Evolutionary conservation across 148 eudicot genomes (phyloP).

Genomic region (Tetragonia tetragonoides): DNA sequence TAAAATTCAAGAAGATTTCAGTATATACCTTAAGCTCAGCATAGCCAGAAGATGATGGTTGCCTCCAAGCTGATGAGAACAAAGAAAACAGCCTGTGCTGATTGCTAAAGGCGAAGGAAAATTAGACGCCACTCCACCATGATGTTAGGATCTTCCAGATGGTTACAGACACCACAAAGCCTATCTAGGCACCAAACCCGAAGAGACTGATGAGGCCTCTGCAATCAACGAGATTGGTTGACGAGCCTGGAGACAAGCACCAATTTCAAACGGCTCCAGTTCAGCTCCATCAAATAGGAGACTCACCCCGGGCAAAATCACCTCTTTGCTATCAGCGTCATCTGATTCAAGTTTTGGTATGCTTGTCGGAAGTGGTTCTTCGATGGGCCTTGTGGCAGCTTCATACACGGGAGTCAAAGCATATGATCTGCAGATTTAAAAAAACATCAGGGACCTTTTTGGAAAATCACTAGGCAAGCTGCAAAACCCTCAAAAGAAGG

Average conservation of each 20-base stretch:
- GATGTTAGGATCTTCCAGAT: constrained; percentile 2
- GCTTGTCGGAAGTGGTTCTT: constrained; percentile 43
- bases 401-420: constrained; percentile 71
- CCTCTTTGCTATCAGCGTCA: constrained; percentile 76
- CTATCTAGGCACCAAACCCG: constrained; percentile 52
- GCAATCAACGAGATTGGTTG: constrained; percentile 81
- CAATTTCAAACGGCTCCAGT: constrained; percentile 81
- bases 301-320: constrained; percentile 83
- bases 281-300: constrained; percentile 89
- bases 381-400: constrained; percentile 59
- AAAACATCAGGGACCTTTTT: neutral
- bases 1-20: neutral
- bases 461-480: neutral
- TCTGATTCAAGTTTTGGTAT: constrained; percentile 62
- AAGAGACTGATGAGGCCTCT: constrained; percentile 79
- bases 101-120: constrained; percentile 5
- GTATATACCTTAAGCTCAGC: constrained; percentile 20
- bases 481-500: neutral
- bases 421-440: constrained; percentile 64
- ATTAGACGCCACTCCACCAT: neutral
- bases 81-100: constrained; percentile 13
- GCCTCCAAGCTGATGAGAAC: constrained; percentile 13
- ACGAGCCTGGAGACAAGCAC: constrained; percentile 96
- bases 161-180: constrained; percentile 5
- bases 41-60: neutral